A percentile compares a stretch with the other conserved stretches of the same genome.
Conservation (phyloP, 192 early-diverging fungal genomes). For the Linderina pennispora region DNA sequence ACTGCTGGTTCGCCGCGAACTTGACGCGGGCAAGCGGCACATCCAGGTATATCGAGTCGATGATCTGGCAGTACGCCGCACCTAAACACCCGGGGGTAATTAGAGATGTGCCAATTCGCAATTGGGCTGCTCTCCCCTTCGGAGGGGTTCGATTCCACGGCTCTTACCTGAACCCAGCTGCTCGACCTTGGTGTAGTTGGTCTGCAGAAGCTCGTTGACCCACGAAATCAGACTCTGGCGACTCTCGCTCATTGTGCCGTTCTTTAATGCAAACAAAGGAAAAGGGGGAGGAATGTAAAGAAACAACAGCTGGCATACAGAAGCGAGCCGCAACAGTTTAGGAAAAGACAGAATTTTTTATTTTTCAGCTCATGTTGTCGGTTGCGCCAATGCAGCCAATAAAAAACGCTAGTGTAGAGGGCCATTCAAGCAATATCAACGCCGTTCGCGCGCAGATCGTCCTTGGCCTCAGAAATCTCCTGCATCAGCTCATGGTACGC, state of each 20-base stretch:
- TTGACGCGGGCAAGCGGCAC: constrained; percentile 87
- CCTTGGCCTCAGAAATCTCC: constrained; percentile 81
- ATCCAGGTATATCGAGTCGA: constrained; percentile 74
- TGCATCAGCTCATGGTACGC: constrained; percentile 76
- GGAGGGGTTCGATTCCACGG: no score
- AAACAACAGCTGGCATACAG: constrained; percentile 24
- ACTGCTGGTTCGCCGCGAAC: constrained; percentile 91
- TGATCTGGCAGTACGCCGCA: constrained; percentile 70
- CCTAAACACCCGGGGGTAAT: constrained; percentile 36
- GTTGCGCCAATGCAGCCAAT: background rate
- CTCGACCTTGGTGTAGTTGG: constrained; percentile 91
- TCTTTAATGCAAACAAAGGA: no score
- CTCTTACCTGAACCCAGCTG: constrained; percentile 88
- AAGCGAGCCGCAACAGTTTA: constrained; percentile 26
- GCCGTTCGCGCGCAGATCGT: constrained; percentile 67
- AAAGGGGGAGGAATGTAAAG: no score
- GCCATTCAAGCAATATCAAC: constrained; percentile 37
- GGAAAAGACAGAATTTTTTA: constrained; percentile 12
- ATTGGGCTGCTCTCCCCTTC: no score
- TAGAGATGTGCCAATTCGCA: no score
- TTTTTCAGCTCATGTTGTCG: background rate
- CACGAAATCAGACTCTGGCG: constrained; percentile 88
- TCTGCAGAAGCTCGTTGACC: constrained; percentile 89
- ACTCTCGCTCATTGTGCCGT: constrained; percentile 86
- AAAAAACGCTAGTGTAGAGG: background rate